Base-by-base conservation (phyloP, 495 filamentous ascomycete species). In the Aeminium ludgeri region DNA sequence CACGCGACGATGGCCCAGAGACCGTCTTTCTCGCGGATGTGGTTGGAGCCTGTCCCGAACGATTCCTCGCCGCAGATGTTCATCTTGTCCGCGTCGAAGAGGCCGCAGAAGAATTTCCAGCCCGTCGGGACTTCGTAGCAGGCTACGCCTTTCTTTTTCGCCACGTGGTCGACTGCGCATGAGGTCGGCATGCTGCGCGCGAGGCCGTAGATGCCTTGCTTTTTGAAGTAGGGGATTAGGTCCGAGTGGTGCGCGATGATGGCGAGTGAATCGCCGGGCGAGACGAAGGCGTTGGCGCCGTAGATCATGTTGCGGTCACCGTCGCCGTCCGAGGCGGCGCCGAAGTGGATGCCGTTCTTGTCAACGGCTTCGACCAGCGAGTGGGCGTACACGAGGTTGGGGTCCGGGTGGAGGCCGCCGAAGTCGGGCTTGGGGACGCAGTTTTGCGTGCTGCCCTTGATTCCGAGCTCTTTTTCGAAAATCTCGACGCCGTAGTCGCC, bases 231-330 rank as follows among this genome's bases (percentile, higher is more conserved):
- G 29, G 89, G 89, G 54, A 97, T 97, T 37, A 93, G 72, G 39
- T 86, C 65, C 44, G 89, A 85, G 53, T 96, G 79, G 69, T 97
- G 89, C 28, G 89, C 82, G 57, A 97, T 97, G 61, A 97, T 96
- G 49, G 89, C 89, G 50, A 97, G 65, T 56, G 80, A 86, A 69
- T 97, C 89, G 48, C 89, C 89, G 10, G 89, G 89, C 6, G 91
- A 96, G 41, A 97, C 89, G 55, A 97, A 97, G 30, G 75, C 77
- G 55, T 89, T 84, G 50, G 86, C 87, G 43, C 89, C 89, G 60
- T 97, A 97, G 55, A 97, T 96, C 89, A 97, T 97, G 72, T 97
- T 97, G 43, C 89, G 82, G 65, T 97, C 89, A 51, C 89, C 89
- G 53, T 97, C 89, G 48, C 89, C 89, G 50, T 97, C 89, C 52